Conservation (phyloP, 2,329 filamentous ascomycete genomes). For the Juglanconis oblonga region DNA sequence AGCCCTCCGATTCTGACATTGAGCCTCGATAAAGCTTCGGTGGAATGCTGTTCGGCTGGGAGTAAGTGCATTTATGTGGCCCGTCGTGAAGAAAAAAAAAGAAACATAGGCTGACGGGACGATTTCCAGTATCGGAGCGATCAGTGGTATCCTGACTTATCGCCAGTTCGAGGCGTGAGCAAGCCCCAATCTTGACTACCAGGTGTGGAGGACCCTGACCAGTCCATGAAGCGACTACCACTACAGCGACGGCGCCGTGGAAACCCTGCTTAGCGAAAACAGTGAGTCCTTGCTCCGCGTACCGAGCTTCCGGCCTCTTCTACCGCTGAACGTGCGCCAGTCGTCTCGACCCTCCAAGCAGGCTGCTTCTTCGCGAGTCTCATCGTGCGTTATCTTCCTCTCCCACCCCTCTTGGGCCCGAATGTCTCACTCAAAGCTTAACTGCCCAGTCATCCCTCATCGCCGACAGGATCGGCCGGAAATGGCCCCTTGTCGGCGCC, state of each 20-base stretch:
- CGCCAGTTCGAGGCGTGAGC: conserved; percentile 6
- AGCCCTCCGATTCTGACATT: background rate
- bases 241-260: background rate
- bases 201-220: conserved; percentile 21
- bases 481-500: conserved; percentile 50
- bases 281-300: conserved; percentile 20
- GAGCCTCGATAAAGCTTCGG: conserved; percentile 48
- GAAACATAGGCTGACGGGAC: background rate
- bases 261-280: conserved; percentile 44
- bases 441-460: conserved; percentile 39
- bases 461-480: conserved; percentile 55
- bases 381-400: conserved; percentile 28
- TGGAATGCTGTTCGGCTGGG: conserved; percentile 52
- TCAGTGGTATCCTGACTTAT: conserved; percentile 57
- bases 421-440: conserved; percentile 22
- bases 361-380: conserved; percentile 66
- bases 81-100: conserved; percentile 35
- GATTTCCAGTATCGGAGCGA: conserved; percentile 56
- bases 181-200: background rate
- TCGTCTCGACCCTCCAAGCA: conserved; percentile 69
- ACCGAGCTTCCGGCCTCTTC: background rate
- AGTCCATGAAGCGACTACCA: conserved; percentile 45
- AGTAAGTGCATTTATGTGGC: conserved; percentile 21
- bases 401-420: background rate
- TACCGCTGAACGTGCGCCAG: conserved; percentile 23